Percentiles rank a stretch among this genome's conserved stretches.
These are phyloP conservation scores for Leptographium lundbergii DNA, from an alignment of 2,329 filamentous ascomycete genomes.

Conservation along the genomic window DNA sequence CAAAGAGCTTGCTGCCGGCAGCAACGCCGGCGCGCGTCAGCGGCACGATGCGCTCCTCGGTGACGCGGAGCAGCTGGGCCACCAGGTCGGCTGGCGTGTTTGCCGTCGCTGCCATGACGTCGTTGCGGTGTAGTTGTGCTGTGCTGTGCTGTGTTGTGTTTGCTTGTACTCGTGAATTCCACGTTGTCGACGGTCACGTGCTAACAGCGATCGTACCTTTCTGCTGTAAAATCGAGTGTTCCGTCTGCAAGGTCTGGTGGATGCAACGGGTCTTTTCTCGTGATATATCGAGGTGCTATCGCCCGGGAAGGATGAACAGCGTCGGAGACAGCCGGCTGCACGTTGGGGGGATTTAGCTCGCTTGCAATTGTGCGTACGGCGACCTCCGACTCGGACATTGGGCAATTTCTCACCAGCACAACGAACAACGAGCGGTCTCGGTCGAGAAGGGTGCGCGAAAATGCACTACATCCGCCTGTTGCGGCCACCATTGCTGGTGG, in stretches of 20 bases:
- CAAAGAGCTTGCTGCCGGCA: conserved; percentile 43
- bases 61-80: conserved; percentile 25
- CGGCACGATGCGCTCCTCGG: conserved; percentile 35
- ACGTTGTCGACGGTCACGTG: no score
- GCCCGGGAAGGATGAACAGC: background rate
- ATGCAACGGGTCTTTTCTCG: no score
- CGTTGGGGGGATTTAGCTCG: background rate
- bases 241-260: no score
- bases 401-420: background rate
- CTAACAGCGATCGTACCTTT: no score
- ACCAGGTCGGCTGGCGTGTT: conserved; percentile 21
- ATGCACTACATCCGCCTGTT: conserved; percentile 49
- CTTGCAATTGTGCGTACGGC: background rate
- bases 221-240: no score
- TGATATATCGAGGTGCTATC: no score
- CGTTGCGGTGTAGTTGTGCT: background rate
- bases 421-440: background rate
- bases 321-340: background rate
- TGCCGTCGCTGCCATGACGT: background rate
- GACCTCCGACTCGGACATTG: background rate
- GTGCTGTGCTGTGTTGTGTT: background rate
- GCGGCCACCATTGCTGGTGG: conserved; percentile 29
- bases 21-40: conserved; percentile 35
- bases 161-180: no score
- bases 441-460: no score